A percentile compares a stretch with the other conserved stretches of the same genome.
phyloP scores from a whole-genome alignment of 2,329 filamentous ascomycete species.

The Thelonectria blattea region DNA sequence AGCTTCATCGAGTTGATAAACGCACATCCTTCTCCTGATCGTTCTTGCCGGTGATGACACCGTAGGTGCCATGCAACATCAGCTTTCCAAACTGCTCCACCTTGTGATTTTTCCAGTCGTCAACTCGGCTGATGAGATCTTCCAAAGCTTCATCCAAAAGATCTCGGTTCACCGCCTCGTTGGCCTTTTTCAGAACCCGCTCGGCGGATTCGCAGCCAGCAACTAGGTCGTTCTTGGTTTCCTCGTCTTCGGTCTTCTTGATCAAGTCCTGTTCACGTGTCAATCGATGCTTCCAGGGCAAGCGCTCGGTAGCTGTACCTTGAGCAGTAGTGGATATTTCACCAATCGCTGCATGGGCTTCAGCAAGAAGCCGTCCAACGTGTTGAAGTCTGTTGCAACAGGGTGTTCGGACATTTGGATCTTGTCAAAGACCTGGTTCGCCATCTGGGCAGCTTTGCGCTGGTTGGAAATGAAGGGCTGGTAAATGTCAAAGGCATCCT shows the following conservation, averaged over 20 bases:
- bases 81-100: slow-evolving; percentile 92
- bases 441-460: slow-evolving; percentile 85
- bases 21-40: slow-evolving; percentile 88
- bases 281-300: slow-evolving; percentile 29
- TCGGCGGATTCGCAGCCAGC: slow-evolving; percentile 83
- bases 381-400: slow-evolving; percentile 86
- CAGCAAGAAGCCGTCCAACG: slow-evolving; percentile 87
- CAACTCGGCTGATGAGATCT: slow-evolving; percentile 81
- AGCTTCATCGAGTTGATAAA: slow-evolving; percentile 36
- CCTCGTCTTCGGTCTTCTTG: slow-evolving; percentile 81
- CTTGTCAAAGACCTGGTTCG: slow-evolving; percentile 85
- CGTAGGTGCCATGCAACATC: slow-evolving; percentile 87
- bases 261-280: slow-evolving; percentile 71
- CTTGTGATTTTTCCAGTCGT: slow-evolving; percentile 95
- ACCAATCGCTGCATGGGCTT: slow-evolving; percentile 96
- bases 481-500: slow-evolving; percentile 90
- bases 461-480: slow-evolving; percentile 98
- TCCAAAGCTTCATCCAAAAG: slow-evolving; percentile 82
- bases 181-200: slow-evolving; percentile 81
- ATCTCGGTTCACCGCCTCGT: slow-evolving; percentile 89
- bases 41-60: slow-evolving; percentile 86
- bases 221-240: slow-evolving; percentile 73
- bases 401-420: slow-evolving; percentile 76
- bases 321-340: slow-evolving; percentile 90
- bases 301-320: slow-evolving; percentile 55